A percentile compares a stretch with the other conserved stretches of the same genome.
These are phyloP conservation scores for Colletotrichum nymphaeae DNA, from an alignment of 2,329 filamentous ascomycete genomes.

Conservation along the genomic window DNA sequence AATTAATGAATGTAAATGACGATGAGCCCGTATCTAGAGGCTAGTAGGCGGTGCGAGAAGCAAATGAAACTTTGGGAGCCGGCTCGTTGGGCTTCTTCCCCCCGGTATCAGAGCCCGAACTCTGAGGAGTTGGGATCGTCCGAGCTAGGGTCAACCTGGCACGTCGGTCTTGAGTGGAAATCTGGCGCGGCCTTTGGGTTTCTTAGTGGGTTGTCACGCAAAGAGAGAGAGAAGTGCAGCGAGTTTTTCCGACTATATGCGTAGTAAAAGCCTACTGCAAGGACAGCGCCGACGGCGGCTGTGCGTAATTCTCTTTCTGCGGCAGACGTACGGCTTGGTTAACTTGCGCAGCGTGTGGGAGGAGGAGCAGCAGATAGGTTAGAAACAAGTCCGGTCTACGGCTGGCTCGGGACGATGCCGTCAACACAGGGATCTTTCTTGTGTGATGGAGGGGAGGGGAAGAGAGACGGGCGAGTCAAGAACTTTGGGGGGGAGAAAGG, in stretches of 20 bases:
- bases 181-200: neutral
- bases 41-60: constrained; percentile 8
- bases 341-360: neutral
- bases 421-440: neutral
- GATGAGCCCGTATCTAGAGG: neutral
- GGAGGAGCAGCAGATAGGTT: neutral
- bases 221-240: neutral
- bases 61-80: neutral
- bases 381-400: neutral
- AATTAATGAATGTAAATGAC: neutral
- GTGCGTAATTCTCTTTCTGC: neutral
- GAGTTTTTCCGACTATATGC: neutral
- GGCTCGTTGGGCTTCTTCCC: constrained; percentile 9
- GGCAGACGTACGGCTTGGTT: neutral
- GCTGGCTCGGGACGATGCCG: neutral
- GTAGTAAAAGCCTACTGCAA: too few relatives aligned
- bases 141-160: constrained; percentile 30
- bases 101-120: constrained; percentile 30
- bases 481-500: neutral
- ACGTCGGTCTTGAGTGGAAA: neutral
- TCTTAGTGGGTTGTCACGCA: neutral
- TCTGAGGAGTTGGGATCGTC: constrained; percentile 11
- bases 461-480: neutral
- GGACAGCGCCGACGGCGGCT: neutral
- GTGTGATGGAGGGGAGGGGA: neutral